Base-by-base conservation (phyloP, 257 asterid species). In the Solanum medicagineum region DNA sequence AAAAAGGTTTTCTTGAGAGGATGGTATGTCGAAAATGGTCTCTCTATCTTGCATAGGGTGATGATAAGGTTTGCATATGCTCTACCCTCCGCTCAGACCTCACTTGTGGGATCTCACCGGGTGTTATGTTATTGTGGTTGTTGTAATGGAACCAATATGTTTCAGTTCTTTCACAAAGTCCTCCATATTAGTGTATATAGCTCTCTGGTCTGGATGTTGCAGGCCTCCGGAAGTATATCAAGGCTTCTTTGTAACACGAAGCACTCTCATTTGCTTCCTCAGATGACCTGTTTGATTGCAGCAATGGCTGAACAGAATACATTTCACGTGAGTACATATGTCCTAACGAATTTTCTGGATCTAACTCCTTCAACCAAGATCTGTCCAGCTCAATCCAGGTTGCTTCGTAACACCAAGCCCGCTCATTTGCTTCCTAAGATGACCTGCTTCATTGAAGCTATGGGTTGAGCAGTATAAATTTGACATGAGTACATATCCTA, bases 331-430 rank as follows among this genome's bases (percentile, higher is more conserved):
- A 90, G 26, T 69, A 94, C 92, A 87, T 94, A 94, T 94, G 93
- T 73, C 98, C 98, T 16, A 92, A 86, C 14, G 99, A 94, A 32
- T 89, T 93, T 62, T 87, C 88, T 89, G 96, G 95, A 85, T 93
- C 93, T 91, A 93, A 86, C 86, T 92, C 92, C 83, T 86, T 93
- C 26, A 95, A 80, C 77, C 90, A 93, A 14, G 92, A 89, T 95
- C 94, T 4, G 88, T 92, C 99, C 98, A 96, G 90, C 99, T 96
- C 92, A 96, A 88, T 45, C 98, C 98, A 19, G 96, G 94, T 56
- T 91, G 94, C 86, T 96, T 96, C 71, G 75, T 88, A 70, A 94
- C 92, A 55, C 97, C 96, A 1, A 85, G 86, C 62, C 86, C 83
- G 49, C 81, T 65, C 98, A 94, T 94, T 56, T 88, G 89, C 80